These are phyloP conservation scores for Mitragyna speciosa DNA, from an alignment of 257 asterid genomes.

Conservation along the genomic window DNA sequence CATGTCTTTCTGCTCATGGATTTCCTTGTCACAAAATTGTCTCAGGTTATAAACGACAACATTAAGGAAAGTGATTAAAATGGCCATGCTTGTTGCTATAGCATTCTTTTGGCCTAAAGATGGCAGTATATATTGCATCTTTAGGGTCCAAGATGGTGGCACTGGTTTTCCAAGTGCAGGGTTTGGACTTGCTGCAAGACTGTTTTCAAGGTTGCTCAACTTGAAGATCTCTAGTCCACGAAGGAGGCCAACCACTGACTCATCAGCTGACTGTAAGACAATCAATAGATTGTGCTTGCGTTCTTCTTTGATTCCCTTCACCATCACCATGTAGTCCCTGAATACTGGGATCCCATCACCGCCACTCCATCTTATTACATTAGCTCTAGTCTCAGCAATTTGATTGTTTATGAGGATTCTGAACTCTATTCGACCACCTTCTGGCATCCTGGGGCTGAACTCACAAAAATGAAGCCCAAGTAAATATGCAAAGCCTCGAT, in stretches of 20 bases:
- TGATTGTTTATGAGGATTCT: background rate
- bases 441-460: background rate
- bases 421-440: background rate
- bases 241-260: background rate
- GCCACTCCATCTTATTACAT: constrained; percentile 12
- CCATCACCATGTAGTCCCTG: background rate
- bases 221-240: background rate
- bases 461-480: constrained; percentile 4
- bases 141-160: background rate
- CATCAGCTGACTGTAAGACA: background rate
- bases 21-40: background rate
- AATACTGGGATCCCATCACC: background rate
- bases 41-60: background rate
- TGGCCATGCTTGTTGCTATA: background rate
- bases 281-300: constrained; percentile 3
- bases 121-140: background rate
- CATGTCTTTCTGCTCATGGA: background rate
- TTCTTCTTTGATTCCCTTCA: constrained; percentile 5
- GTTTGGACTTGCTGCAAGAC: background rate
- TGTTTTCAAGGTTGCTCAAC: constrained; percentile 13
- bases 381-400: background rate
- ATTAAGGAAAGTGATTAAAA: background rate
- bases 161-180: too few species aligned
- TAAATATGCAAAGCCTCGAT: background rate
- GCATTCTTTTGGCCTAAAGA: background rate